phyloP scores from a whole-genome alignment of 192 early-diverging fungal species.

The Fimicolochytrium jonesii region DNA sequence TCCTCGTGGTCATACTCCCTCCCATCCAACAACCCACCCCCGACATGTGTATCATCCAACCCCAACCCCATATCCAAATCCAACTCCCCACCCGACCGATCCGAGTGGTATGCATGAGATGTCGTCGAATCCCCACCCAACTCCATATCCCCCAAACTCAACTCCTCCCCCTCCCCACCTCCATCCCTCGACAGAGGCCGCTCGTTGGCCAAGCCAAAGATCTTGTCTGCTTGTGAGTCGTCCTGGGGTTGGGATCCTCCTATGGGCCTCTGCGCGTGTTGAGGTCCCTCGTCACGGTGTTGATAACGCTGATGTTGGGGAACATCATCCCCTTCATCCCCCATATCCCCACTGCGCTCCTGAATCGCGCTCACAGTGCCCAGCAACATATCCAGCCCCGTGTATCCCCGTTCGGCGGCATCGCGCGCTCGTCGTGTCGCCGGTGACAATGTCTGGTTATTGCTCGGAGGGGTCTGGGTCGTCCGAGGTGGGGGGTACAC shows the following conservation, averaged over 20 bases:
- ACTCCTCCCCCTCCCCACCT: conserved; percentile 1
- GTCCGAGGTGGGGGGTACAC: neutral
- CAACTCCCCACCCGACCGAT: too few species aligned
- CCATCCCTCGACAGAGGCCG: neutral
- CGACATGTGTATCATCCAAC: too few species aligned
- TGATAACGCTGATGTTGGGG: neutral
- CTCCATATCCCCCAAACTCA: conserved; percentile 11
- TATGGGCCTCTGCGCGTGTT: neutral
- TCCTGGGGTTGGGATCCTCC: neutral
- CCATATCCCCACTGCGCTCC: too few species aligned
- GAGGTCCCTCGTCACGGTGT: neutral
- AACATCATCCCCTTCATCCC: neutral
- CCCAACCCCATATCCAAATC: too few species aligned
- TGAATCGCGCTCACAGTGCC: neutral
- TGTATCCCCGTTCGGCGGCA: conserved; percentile 7
- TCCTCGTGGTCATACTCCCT: too few species aligned
- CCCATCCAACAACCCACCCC: too few species aligned
- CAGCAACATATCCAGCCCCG: conserved; percentile 9
- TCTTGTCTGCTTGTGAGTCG: too few species aligned
- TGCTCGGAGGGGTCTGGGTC: neutral
- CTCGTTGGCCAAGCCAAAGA: neutral
- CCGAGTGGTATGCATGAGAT: too few species aligned
- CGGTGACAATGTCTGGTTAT: neutral
- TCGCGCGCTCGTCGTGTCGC: neutral
- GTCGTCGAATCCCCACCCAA: too few species aligned